Percentiles rank a stretch among this genome's conserved stretches.
Evolutionary conservation across 2,329 filamentous ascomycete species (phyloP).

Genomic region (Dryadomyces sulphureus): DNA sequence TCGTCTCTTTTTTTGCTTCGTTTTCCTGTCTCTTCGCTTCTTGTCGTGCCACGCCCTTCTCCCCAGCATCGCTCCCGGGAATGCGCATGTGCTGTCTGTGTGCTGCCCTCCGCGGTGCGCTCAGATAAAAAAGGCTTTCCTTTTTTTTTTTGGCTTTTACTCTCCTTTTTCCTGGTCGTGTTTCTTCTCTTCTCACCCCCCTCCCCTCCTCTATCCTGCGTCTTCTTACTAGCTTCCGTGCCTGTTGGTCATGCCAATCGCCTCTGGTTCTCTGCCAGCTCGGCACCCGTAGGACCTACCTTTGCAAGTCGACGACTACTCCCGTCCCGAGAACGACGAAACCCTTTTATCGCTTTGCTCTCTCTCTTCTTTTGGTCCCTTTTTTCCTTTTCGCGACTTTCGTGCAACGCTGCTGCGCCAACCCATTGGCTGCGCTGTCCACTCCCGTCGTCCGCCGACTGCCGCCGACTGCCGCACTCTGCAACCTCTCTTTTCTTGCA

Average conservation of each 20-base stretch:
- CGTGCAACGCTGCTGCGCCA: no score
- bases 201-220: no score
- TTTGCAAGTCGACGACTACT: no score
- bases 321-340: no score
- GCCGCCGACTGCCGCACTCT: no score
- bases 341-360: no score
- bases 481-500: no score
- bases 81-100: background rate
- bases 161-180: background rate
- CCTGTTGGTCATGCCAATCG: background rate
- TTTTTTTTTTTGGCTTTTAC: background rate
- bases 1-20: background rate
- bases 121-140: background rate
- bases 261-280: background rate
- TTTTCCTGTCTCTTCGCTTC: background rate
- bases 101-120: background rate
- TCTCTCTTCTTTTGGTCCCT: no score
- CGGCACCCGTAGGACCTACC: no score
- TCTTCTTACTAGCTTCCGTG: background rate
- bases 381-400: no score
- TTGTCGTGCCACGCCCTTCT: background rate
- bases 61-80: background rate
- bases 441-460: no score
- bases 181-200: background rate
- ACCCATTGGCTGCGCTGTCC: no score